Base-by-base conservation (phyloP, 2,329 filamentous ascomycete species). In the Lasiodiplodia sp. region DNA sequence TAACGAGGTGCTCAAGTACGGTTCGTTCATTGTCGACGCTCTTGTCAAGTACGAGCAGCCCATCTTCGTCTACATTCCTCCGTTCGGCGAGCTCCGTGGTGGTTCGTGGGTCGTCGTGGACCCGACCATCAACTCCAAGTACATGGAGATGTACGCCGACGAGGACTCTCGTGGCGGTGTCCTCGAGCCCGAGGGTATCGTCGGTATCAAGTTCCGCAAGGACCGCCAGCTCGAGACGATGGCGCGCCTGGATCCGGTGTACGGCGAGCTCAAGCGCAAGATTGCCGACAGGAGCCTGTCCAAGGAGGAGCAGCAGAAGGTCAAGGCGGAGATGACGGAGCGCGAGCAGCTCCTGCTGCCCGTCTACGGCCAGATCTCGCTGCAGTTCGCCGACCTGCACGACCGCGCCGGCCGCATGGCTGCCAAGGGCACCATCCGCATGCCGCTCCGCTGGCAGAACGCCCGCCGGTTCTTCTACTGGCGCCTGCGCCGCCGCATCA, bases 91-190 rank as follows among this genome's bases (percentile, higher is more conserved):
- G 83, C 91, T 99, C 67, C 95, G 96, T 87, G 96, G 96, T 88
- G 96, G 96, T 76, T 99, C 96, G 71, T 99, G 96, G 96, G 96
- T 99, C 80, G 96, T 99, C 65, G 93, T 99, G 71, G 96, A 99
- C 80, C 96, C 96, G 60, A 98, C 96, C 72, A 99, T 99, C 86
- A 98, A 99, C 86, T 90, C 94, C 21, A 89, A 92, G 57, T 91
- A 89, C 77, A 99, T 99, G 96, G 96, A 99, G 83, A 99, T 99
- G 96, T 99, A 99, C 80, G 96, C 96, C 68, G 96, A 99, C 77
- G 90, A 92, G 72, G 95, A 99, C 73, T 87, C 96, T 68, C 96
- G 96, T 70, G 96, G 95, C 83, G 96, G 96, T 91, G 94, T 99
- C 58, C 88, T 99, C 71, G 96, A 99, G 82, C 96, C 96, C 8